Percentiles rank a stretch among this genome's conserved stretches.
These are phyloP conservation scores for Dissophora globulifera DNA, from an alignment of 192 early-diverging fungal genomes.

Conservation along the genomic window DNA sequence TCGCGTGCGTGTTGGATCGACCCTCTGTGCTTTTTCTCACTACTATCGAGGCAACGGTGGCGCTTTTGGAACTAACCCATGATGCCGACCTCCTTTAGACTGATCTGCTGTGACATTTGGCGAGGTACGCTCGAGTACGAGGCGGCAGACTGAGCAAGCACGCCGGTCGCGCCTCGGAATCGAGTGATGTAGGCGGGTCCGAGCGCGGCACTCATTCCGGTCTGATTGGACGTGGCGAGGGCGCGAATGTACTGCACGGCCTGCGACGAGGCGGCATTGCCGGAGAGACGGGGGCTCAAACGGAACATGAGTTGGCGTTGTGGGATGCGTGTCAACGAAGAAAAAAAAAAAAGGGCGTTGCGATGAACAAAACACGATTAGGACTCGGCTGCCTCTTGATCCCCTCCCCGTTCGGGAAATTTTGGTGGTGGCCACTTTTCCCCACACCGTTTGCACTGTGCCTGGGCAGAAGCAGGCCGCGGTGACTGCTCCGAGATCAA, in stretches of 20 bases:
- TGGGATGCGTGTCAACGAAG: neutral
- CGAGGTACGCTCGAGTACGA: constrained; percentile 47
- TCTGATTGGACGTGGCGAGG: constrained; percentile 26
- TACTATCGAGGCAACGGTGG: no score
- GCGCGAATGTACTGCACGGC: constrained; percentile 32
- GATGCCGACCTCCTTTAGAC: constrained; percentile 44
- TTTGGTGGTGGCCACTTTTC: no score
- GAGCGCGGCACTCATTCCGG: constrained; percentile 11
- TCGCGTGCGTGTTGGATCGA: no score
- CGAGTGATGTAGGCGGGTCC: constrained; percentile 23
- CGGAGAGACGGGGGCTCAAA: constrained; percentile 26
- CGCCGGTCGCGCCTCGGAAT: constrained; percentile 25
- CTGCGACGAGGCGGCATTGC: constrained; percentile 21
- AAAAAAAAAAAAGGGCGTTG: no score
- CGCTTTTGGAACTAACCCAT: constrained; percentile 49
- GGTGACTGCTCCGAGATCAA: no score
- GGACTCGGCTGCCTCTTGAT: no score
- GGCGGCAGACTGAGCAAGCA: constrained; percentile 37
- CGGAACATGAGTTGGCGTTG: constrained; percentile 29
- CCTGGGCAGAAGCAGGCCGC: no score
- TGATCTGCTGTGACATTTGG: constrained; percentile 43
- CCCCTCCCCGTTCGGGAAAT: no score
- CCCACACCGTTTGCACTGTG: no score
- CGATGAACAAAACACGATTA: no score
- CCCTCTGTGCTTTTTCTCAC: no score